These are phyloP conservation scores for Leccinum imitatum DNA, from an alignment of 768 basidiomycete species.

Conservation along the genomic window DNA sequence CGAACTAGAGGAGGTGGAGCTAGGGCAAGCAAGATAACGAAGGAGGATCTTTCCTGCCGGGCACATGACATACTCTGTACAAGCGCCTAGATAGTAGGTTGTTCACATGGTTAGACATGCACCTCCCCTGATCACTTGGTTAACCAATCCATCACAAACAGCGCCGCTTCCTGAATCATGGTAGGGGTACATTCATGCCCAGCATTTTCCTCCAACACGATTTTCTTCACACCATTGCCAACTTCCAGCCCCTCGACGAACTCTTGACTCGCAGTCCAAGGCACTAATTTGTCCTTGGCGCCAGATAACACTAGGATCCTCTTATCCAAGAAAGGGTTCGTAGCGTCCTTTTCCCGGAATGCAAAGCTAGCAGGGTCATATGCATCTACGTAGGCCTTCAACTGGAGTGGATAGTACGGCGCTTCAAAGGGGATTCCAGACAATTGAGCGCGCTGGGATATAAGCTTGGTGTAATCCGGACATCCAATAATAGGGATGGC, in stretches of 20 bases:
- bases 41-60: background rate
- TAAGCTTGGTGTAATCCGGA: constrained; percentile 62
- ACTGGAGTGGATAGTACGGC: constrained; percentile 56
- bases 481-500: constrained; percentile 65
- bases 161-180: constrained; percentile 54
- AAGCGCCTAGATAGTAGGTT: background rate
- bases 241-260: constrained; percentile 60
- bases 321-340: constrained; percentile 69
- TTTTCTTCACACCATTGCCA: constrained; percentile 57
- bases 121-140: constrained; percentile 7
- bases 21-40: constrained; percentile 32
- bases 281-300: constrained; percentile 62
- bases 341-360: constrained; percentile 36
- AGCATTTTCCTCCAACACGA: constrained; percentile 50
- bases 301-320: constrained; percentile 74
- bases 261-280: constrained; percentile 52
- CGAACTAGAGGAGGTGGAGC: constrained; percentile 40
- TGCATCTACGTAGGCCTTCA: constrained; percentile 46
- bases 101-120: no score
- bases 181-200: constrained; percentile 62
- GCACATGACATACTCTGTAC: background rate
- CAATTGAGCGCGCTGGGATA: constrained; percentile 52
- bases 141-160: constrained; percentile 30
- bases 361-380: constrained; percentile 47
- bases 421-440: constrained; percentile 44